Base-by-base conservation (phyloP, 176 grass and related monocot genomes). In the Bonia amplexicaulis region DNA sequence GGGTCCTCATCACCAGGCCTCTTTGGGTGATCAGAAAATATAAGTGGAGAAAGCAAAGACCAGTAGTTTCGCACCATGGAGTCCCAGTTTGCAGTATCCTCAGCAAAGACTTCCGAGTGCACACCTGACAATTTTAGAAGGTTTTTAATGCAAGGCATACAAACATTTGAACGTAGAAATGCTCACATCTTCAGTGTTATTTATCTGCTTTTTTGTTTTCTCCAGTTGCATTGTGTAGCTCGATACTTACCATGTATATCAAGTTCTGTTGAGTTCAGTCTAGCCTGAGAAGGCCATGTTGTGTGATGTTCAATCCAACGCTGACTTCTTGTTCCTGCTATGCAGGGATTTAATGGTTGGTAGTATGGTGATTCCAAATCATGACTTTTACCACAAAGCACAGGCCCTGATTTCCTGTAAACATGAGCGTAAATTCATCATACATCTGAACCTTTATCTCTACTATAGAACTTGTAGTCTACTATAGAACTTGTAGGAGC, bases 21-120 rank as follows among this genome's bases (percentile, higher is more conserved):
- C 86, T 99, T 99, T 84, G 96, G 96, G 88, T 99, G 96, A 92
- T 99, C 96, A 68, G 96, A 99, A 87, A 96, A 99, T 86, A 99
- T 96, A 68, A 99, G 91, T 12, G 96, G 93, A 45, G 96, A 99
- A 57, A 99, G 78, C 82, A 99, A 90, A 73, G 96, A 96, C 96
- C 96, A 99, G 71, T 96, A 99, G 86, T 99, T 94, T 45, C 80
- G 87, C 80, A 92, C 88, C 77, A 94, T 87, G 5, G 88, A 89
- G 53, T 92, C 89, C 96, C 93, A 99, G 61, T 73, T 96, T 74
- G 90, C 83, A 71, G 88, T 82, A 86, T 99, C 92, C 85, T 91
- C 93, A 14, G 81, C 77, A 76, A 99, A 99, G 44, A 86, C 88
- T 80, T 99, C 93, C 1, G 89, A 73, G 66, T 84, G 69, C 67